Conservation (phyloP, 495 filamentous ascomycete species). For the Neurospora sp. region DNA sequence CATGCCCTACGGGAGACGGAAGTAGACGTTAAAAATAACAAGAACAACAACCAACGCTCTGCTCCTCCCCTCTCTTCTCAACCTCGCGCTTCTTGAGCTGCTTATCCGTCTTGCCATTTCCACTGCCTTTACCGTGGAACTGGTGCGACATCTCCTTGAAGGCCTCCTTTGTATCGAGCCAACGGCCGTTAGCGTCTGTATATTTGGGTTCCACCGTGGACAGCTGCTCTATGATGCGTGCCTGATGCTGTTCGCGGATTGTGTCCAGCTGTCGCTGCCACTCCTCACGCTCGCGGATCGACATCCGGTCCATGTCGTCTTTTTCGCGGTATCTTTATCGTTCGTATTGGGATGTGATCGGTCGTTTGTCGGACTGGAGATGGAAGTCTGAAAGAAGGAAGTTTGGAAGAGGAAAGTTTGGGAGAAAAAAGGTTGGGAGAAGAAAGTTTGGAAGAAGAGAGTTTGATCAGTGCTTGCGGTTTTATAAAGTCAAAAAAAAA, state of each 20-base stretch:
- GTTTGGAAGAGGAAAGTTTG: background rate
- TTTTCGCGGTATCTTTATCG: background rate
- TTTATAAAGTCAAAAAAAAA: background rate
- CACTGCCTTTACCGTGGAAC: constrained; percentile 96
- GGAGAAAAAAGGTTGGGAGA: background rate
- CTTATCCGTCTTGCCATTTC: constrained; percentile 98
- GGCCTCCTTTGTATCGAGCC: constrained; percentile 86
- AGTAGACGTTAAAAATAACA: no score
- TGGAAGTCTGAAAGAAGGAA: background rate
- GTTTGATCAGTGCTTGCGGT: background rate
- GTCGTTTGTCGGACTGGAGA: background rate
- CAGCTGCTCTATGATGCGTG: constrained; percentile 57
- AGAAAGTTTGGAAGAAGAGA: background rate
- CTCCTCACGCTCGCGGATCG: constrained; percentile 78
- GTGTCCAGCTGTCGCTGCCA: constrained; percentile 79
- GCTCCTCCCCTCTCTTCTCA: constrained; percentile 44
- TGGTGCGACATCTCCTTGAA: constrained; percentile 85
- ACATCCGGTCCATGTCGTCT: constrained; percentile 55
- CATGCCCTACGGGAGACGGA: no score
- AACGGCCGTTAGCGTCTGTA: constrained; percentile 73
- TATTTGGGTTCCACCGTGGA: constrained; percentile 88
- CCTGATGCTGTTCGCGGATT: constrained; percentile 69
- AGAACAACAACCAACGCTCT: no score
- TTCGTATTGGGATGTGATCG: background rate
- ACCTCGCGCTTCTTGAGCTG: constrained; percentile 92